Base-by-base conservation (phyloP, 306 rosid species). In the Arachis stenosperma region DNA sequence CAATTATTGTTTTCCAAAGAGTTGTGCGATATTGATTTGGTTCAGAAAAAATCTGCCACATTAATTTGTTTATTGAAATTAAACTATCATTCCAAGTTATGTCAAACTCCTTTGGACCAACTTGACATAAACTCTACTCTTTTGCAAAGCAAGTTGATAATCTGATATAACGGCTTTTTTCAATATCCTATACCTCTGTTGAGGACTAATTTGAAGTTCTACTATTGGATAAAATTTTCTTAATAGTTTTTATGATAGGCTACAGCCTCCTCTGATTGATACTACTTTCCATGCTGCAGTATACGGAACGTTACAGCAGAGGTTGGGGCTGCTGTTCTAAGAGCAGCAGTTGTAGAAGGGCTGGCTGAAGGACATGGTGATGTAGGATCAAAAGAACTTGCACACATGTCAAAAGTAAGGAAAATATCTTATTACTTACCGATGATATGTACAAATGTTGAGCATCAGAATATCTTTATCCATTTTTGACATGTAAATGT, bases 291-390 rank as follows among this genome's bases (percentile, higher is more conserved):
- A 27, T 75, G 62, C 69, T 78, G 82, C 90, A 93, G 98, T 66
- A 93, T 93, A 75, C 85, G 98, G 59, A 53, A 85, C 36, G 81
- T 93, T 69, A 90, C 98, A 3, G 93, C 82, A 0, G 90, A 90
- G 83, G 98, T 93, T 70, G 98, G 98, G 72, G 97, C 96, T 65
- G 96, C 98, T 68, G 98, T 93, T 54, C 17, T 90, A 53, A 83
- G 80, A 39, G 90, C 89, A 42, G 98, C 98, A 62, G 86, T 90
- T 61, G 86, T 85, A 36, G 98, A 93, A 77, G 86, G 79, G 30
- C 67, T 89, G 47, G 98, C 97, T 6, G 98, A 93, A 76, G 98
- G 98, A 15, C 88, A 79, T 12, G 78, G 86, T 5, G 96, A 88
- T 22, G 78, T 89, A 5, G 92, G 96, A 47, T 47, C 76, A 36